Percentiles rank a stretch among this genome's conserved stretches.
phyloP scores from a whole-genome alignment of 2,329 filamentous ascomycete species.

The Eutypella sp. region DNA sequence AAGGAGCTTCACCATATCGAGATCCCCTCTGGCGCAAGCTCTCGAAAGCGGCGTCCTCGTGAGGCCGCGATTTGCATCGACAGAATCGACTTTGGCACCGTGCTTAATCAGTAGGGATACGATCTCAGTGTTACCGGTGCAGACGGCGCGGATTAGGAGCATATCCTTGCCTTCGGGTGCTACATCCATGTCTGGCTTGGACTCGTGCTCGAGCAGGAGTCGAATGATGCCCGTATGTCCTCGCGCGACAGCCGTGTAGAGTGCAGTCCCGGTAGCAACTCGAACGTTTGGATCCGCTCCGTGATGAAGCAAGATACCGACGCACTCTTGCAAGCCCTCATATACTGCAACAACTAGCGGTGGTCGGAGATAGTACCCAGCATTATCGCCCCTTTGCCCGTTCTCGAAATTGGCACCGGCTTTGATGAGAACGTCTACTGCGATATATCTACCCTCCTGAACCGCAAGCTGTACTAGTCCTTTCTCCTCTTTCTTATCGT shows the following conservation, averaged over 20 bases:
- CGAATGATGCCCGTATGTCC: conserved; percentile 1
- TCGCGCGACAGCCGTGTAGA: conserved; percentile 1
- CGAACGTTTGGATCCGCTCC: conserved; percentile 1
- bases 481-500: not conserved
- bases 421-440: not conserved
- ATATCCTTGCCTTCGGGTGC: not conserved
- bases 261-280: not conserved
- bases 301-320: conserved; percentile 2
- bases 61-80: not conserved
- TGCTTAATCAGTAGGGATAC: conserved; percentile 6
- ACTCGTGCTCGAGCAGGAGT: conserved; percentile 4
- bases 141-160: conserved; percentile 4
- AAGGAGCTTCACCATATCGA: conserved; percentile 3
- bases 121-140: conserved; percentile 4
- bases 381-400: not conserved
- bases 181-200: not conserved
- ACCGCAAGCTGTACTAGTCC: not conserved
- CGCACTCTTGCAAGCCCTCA: conserved; percentile 1
- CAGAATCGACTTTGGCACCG: not conserved
- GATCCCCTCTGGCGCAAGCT: not conserved
- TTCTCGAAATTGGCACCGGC: conserved; percentile 1
- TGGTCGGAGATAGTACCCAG: not conserved
- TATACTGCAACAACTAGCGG: not conserved
- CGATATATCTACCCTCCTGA: not conserved
- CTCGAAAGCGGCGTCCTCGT: conserved; percentile 3